Evolutionary conservation across 768 basidiomycete genomes (phyloP).

Genomic region (Amanita brunnescens): DNA sequence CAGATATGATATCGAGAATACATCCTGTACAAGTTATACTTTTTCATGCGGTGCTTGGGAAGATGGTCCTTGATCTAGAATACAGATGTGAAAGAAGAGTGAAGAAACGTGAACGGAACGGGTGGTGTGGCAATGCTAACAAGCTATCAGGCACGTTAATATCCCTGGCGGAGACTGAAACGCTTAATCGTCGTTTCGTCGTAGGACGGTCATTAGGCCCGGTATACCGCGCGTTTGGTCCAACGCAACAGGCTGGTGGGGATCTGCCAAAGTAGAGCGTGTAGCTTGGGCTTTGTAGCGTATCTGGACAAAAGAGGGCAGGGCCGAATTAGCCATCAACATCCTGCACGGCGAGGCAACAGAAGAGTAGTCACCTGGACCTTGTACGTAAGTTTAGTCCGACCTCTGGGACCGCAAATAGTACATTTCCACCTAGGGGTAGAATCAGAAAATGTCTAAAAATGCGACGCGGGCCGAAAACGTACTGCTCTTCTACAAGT

Average conservation of each 20-base stretch:
- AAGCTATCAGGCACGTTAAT: neutral
- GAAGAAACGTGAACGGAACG: neutral
- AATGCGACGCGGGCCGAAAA: neutral
- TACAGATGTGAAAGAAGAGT: neutral
- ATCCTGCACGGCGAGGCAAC: neutral
- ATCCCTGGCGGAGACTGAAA: neutral
- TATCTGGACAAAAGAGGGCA: conserved; percentile 48
- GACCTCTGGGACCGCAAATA: conserved; percentile 45
- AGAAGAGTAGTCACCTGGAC: conserved; percentile 36
- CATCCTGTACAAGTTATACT: neutral
- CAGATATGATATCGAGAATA: no score
- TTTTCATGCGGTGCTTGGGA: neutral
- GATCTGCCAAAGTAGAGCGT: conserved; percentile 42
- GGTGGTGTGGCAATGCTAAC: neutral
- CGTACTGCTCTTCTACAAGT: conserved; percentile 64
- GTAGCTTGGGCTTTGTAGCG: conserved; percentile 54
- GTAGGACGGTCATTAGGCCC: conserved; percentile 68
- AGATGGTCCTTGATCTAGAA: neutral
- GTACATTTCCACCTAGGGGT: conserved; percentile 61
- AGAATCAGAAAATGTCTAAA: neutral
- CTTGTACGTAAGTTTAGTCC: conserved; percentile 43
- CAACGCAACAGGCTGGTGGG: conserved; percentile 52
- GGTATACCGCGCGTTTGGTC: conserved; percentile 54
- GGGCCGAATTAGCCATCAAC: neutral
- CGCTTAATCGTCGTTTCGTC: conserved; percentile 25